A percentile compares a stretch with the other conserved stretches of the same genome.
These are phyloP conservation scores for Exsudoporus floridanus DNA, from an alignment of 1,284 basidiomycete genomes.

Conservation along the genomic window DNA sequence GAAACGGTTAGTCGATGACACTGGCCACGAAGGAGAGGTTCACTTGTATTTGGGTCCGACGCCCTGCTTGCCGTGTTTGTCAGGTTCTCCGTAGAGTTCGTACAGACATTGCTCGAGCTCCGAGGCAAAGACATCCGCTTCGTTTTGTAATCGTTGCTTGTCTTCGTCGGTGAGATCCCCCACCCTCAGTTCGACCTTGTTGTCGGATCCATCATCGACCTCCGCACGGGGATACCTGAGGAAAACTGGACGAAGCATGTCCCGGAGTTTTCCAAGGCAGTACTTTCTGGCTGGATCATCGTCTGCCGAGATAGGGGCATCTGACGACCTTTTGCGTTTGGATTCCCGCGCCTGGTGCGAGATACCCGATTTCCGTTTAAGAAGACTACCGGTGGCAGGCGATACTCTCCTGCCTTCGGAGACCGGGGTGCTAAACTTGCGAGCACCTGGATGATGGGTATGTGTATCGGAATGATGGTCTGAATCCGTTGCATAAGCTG, in stretches of 20 bases:
- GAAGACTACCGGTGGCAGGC: slow-evolving; percentile 17
- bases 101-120: slow-evolving; percentile 71
- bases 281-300: slow-evolving; percentile 77
- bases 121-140: slow-evolving; percentile 58
- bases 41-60: slow-evolving; percentile 81
- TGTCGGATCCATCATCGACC: slow-evolving; percentile 23
- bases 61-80: slow-evolving; percentile 65
- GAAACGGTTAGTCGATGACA: slow-evolving; percentile 6
- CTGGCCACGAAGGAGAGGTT: slow-evolving; percentile 31
- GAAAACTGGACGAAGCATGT: slow-evolving; percentile 68
- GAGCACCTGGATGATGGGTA: slow-evolving; percentile 9
- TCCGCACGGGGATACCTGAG: slow-evolving; percentile 56
- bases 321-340: slow-evolving; percentile 48
- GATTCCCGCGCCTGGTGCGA: slow-evolving; percentile 35
- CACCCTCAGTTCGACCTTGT: slow-evolving; percentile 38
- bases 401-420: slow-evolving; percentile 25
- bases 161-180: slow-evolving; percentile 57
- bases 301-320: slow-evolving; percentile 36
- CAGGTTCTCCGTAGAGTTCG: slow-evolving; percentile 71
- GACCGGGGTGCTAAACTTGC: slow-evolving; percentile 28
- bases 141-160: slow-evolving; percentile 49
- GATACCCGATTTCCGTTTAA: slow-evolving; percentile 46
- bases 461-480: slow-evolving; percentile 40
- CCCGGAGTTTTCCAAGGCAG: slow-evolving; percentile 69
- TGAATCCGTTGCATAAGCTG: slow-evolving; percentile 45